Percentiles rank a stretch among this genome's conserved stretches.
Conservation (phyloP, 1,284 basidiomycete species). For the Boletus mariae region DNA sequence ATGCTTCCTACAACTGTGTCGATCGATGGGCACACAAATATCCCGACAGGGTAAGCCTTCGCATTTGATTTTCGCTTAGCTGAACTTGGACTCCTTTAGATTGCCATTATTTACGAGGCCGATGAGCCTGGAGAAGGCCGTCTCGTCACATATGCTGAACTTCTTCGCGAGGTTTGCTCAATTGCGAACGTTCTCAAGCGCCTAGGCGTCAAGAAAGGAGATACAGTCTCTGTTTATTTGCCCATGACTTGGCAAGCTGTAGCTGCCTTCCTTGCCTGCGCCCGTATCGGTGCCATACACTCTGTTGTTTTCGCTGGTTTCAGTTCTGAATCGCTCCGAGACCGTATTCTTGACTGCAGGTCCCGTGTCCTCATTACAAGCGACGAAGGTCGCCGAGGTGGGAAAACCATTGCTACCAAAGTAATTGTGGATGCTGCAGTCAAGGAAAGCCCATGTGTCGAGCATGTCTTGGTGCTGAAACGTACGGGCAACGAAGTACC, state of each 20-base stretch:
- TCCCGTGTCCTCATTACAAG: conserved; percentile 91
- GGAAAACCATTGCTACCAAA: conserved; percentile 95
- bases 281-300: conserved; percentile 95
- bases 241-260: conserved; percentile 93
- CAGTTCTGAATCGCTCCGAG: conserved; percentile 93
- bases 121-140: conserved; percentile 87
- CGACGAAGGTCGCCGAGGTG: conserved; percentile 93
- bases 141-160: conserved; percentile 79
- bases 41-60: conserved; percentile 72
- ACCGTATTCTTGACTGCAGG: conserved; percentile 89
- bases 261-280: conserved; percentile 95
- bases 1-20: conserved; percentile 96
- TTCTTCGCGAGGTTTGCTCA: conserved; percentile 86
- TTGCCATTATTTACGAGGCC: conserved; percentile 97
- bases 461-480: conserved; percentile 88
- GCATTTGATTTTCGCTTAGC: background rate
- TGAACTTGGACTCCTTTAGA: conserved; percentile 37
- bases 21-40: conserved; percentile 93
- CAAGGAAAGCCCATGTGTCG: conserved; percentile 80
- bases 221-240: conserved; percentile 89
- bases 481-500: conserved; percentile 84
- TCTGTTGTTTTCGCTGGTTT: conserved; percentile 99
- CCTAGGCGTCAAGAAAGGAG: conserved; percentile 93
- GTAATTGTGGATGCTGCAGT: conserved; percentile 92
- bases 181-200: conserved; percentile 91